These are phyloP conservation scores for Botryotinia calthae DNA, from an alignment of 2,329 filamentous ascomycete genomes.

Conservation along the genomic window DNA sequence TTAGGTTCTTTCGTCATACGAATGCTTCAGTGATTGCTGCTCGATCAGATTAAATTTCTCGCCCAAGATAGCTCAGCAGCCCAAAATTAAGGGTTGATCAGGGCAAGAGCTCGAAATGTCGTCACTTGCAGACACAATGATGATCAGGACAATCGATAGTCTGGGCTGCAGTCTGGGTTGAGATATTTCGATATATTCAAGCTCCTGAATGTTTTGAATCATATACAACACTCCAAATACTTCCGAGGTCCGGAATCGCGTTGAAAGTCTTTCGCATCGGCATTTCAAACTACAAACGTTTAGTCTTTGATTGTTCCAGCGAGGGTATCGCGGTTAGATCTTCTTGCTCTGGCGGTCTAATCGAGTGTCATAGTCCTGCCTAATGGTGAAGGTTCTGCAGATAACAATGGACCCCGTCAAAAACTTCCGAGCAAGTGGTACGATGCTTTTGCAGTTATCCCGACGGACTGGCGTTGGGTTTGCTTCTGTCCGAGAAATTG, in stretches of 20 bases:
- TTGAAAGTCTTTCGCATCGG: not conserved
- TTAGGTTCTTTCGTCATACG: rapidly evolving
- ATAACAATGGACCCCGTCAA: too few species aligned
- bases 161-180: not conserved
- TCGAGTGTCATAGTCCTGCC: too few species aligned
- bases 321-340: not conserved
- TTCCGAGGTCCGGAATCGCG: not conserved
- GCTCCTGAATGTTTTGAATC: not conserved
- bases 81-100: not conserved
- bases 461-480: too few species aligned
- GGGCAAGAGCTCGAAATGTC: not conserved
- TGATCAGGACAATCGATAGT: not conserved
- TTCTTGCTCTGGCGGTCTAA: too few species aligned
- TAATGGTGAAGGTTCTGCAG: too few species aligned
- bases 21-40: not conserved
- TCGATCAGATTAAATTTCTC: not conserved
- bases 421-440: too few species aligned
- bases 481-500: too few species aligned
- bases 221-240: rapidly evolving
- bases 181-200: rapidly evolving
- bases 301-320: not conserved
- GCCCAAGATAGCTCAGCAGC: not conserved
- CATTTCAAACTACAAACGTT: not conserved
- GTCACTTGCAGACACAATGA: too few species aligned
- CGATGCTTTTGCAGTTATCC: too few species aligned